Evolutionary conservation across 2,329 filamentous ascomycete genomes (phyloP).

Genomic region (Xenoacremonium recifei): DNA sequence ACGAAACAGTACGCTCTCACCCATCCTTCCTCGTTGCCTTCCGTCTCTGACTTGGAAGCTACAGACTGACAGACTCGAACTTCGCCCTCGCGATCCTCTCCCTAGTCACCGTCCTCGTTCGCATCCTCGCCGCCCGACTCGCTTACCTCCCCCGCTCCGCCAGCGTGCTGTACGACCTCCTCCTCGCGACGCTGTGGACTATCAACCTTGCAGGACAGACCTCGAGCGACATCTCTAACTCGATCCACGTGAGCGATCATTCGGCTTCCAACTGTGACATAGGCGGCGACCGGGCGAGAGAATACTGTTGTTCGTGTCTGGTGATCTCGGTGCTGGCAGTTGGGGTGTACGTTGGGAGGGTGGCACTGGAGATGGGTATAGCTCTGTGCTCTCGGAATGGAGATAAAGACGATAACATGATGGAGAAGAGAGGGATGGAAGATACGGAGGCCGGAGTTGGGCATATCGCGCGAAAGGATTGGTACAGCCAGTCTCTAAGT

Average conservation of each 20-base stretch:
- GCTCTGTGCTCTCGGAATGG: slow-evolving; percentile 10
- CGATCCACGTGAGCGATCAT: slow-evolving; percentile 18
- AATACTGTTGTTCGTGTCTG: too few species aligned
- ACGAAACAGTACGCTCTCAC: slow-evolving; percentile 26
- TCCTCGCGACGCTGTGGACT: slow-evolving; percentile 27
- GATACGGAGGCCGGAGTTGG: slow-evolving; percentile 3
- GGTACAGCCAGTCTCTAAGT: slow-evolving; percentile 20
- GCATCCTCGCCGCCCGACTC: slow-evolving; percentile 20
- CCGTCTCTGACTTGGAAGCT: too few species aligned
- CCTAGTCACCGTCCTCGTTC: slow-evolving; percentile 25
- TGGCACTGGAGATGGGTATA: slow-evolving; percentile 12
- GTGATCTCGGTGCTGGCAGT: slow-evolving; percentile 16
- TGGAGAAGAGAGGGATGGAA: not conserved
- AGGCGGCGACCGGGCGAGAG: too few species aligned
- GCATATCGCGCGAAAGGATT: slow-evolving; percentile 5
- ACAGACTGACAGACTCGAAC: slow-evolving; percentile 27
- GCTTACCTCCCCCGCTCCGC: slow-evolving; percentile 21
- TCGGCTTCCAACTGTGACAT: too few species aligned
- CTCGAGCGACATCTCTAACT: slow-evolving; percentile 24
- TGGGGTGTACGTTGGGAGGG: slow-evolving; percentile 14
- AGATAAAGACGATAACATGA: slow-evolving; percentile 1
- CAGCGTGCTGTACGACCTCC: slow-evolving; percentile 27
- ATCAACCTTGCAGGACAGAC: slow-evolving; percentile 19
- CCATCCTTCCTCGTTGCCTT: too few species aligned
- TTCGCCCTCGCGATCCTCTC: slow-evolving; percentile 29